phyloP scores from a whole-genome alignment of 1,139 yeast genomes.

The Sporopachydermia cereana region DNA sequence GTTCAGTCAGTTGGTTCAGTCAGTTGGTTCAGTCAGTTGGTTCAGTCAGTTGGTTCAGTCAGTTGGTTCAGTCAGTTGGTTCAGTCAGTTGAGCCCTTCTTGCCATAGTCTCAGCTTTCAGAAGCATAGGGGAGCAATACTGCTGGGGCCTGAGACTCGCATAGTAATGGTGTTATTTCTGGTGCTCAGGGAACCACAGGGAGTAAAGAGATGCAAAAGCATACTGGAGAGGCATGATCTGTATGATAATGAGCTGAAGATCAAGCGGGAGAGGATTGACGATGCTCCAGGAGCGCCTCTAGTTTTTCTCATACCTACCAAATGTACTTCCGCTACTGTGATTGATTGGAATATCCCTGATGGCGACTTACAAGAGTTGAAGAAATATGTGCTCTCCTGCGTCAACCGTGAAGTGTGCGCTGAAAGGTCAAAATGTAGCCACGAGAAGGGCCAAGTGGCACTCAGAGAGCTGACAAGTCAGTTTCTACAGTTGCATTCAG shows the following conservation, averaged over 20 bases:
- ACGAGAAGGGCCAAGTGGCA: slow-evolving; percentile 8
- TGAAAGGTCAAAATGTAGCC: not conserved
- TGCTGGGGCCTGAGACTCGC: no score
- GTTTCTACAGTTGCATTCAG: slow-evolving; percentile 10
- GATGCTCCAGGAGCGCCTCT: not conserved
- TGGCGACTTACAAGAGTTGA: not conserved
- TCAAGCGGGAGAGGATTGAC: slow-evolving; percentile 11
- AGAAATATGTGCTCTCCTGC: slow-evolving; percentile 4
- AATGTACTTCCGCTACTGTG: slow-evolving; percentile 8
- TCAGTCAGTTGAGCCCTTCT: no score
- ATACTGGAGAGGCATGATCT: slow-evolving; percentile 15
- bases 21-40: no score
- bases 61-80: no score
- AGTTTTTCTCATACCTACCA: not conserved
- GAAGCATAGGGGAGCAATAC: no score
- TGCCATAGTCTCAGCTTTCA: no score
- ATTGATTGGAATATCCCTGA: not conserved
- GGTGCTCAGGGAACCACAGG: slow-evolving; percentile 13
- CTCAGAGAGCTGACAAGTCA: slow-evolving; percentile 13
- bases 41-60: no score
- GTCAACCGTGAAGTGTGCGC: not conserved
- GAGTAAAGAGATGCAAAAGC: slow-evolving; percentile 20
- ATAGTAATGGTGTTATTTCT: slow-evolving; percentile 16
- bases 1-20: no score
- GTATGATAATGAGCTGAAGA: slow-evolving; percentile 18